Evolutionary conservation across 2,329 filamentous ascomycete species (phyloP), one percentile per base, ranked within the genome.

Genomic region (Ceratocystis huliohia): DNA sequence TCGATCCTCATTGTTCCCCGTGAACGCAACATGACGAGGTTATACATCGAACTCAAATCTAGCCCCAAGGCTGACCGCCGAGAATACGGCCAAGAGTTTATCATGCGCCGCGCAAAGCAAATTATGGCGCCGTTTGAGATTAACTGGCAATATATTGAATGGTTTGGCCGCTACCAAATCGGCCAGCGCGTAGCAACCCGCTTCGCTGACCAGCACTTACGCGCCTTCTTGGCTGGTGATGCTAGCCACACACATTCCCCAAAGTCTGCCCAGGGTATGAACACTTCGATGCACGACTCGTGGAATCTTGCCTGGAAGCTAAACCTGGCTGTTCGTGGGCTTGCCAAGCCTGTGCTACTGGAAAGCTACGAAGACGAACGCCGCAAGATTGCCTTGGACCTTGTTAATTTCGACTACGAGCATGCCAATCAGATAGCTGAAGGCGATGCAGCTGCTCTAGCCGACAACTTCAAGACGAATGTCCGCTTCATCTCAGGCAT

Each of bases 1-100:
- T 88, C 86, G 0, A 84, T 89, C 59, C 78, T 90, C n/a, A 87
- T 88, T 73, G 86, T 89, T 65, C 88, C 88, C 3, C 82, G 87
- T 48, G 87, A 90, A 73, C 79, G 85, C 53, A 87, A 88, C 71
- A 84, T 89, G 81, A 89, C 87, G 0, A 82, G 87, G 59, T 78
- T 84, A 71, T 84, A 70, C 70, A 82, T 83, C 67, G 81, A 84
- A 73, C 78, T 83, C 65, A 83, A 82, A 73, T 75, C 78, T 15
- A 71, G 73, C 5, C 71, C 74, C 33, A 79, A 78, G 70, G 72
- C 75, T 41, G 76, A 80, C 67, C 73, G 75, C 65, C 71, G 75
- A 66, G 74, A 76, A 63, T 73, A 81, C 46, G 78, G 83, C 4
- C 81, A 88, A 69, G 82, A 87, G 41, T 88, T 88, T 70, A 86